Evolutionary conservation across 106 monocot species (phyloP).

Genomic region (Gastrodia elata): DNA sequence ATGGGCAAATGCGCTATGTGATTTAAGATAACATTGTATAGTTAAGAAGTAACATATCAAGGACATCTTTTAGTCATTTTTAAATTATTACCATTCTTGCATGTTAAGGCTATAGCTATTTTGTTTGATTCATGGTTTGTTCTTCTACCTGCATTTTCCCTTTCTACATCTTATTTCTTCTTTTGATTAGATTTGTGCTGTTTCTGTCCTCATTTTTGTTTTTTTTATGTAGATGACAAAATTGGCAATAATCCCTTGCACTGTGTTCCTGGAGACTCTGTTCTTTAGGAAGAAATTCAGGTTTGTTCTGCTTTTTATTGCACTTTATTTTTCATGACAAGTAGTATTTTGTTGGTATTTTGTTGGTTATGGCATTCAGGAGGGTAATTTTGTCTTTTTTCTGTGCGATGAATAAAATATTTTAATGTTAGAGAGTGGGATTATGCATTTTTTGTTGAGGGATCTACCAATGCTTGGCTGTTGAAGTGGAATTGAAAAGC

Average conservation of each 20-base stretch:
- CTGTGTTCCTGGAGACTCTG: constrained; percentile 55
- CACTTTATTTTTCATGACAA: background rate
- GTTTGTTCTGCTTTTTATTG: constrained; percentile 11
- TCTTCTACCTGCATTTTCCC: background rate
- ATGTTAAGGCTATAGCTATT: background rate
- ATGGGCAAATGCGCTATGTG: too few relatives aligned
- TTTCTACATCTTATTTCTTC: too few relatives aligned
- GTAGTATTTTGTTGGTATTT: background rate
- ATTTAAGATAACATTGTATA: background rate
- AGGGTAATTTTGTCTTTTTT: background rate
- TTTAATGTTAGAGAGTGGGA: background rate
- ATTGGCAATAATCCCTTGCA: constrained; percentile 73
- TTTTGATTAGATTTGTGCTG: too few relatives aligned
- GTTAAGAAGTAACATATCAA: background rate
- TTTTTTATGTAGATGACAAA: constrained; percentile 60
- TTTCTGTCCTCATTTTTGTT: background rate
- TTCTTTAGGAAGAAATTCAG: constrained; percentile 76
- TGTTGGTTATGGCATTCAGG: background rate
- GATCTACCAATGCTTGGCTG: too few relatives aligned
- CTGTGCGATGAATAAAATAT: background rate
- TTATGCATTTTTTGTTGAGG: too few relatives aligned
- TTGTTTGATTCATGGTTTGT: background rate
- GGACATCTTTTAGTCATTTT: background rate
- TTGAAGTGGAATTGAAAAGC: too few relatives aligned
- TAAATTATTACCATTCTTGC: background rate